Evolutionary conservation across 164 flowering plant species (phyloP), one percentile per base, ranked within the genome.

Genomic region (Piper longum): DNA sequence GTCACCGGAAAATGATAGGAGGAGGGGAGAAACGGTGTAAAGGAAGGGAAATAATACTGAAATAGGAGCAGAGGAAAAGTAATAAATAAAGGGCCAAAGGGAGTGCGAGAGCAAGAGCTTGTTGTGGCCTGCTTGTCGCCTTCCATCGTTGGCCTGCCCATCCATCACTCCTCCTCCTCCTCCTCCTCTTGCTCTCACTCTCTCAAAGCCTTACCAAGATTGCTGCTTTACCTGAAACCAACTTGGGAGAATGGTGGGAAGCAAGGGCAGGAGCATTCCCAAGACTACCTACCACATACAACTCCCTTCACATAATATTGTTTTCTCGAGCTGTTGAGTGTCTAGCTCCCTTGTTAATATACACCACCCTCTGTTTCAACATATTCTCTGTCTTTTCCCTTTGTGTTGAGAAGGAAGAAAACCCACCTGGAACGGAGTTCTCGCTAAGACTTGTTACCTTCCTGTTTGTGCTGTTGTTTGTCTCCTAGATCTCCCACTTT

Each of bases 31-130:
- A 56, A 36, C 4, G 59, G 4, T 9, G 19, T 6, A 56, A 4
- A 36, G 19, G 59, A 56, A 17, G 36, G 4, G 5, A 36, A 57
- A 57, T 16, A 16, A 57, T 26, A 4, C 60, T 41, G 60, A 57
- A 18, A 56, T 19, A 19, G 36, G 5, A 57, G 36, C 60, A 41
- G 26, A 57, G 36, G 14, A 26, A 57, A 36, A 57, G 39, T 26
- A 57, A 57, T 57, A 57, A 48, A 48, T 57, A 57, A 57, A 57
- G 60, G 60, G 60, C 60, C 26, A 57, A 57, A 57, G 60, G 13
- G 60, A 26, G 36, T 26, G n/a, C n/a, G 41, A 13, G 39, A 57
- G 60, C 14, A 2, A 57, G 41, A 57, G 60, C 60, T 48, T 5
- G 52, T 14, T 48, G 8, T 56, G 59, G 16, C 19, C 16, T 39